Evolutionary conservation across 1,139 yeast species (phyloP), one percentile per base, ranked within the genome.

Genomic region (Yamadazyma blattariae): DNA sequence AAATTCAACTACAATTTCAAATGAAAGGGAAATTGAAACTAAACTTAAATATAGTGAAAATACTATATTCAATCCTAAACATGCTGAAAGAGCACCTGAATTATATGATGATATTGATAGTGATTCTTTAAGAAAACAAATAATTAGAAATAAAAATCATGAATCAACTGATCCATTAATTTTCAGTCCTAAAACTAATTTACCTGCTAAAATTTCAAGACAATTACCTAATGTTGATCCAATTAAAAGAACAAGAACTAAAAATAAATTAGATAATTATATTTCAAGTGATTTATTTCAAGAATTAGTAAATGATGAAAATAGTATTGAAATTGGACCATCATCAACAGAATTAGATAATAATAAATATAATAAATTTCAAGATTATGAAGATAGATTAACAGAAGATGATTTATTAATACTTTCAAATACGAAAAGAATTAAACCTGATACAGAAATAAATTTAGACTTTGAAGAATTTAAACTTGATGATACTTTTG

Each of bases 301-400:
- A 31, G 45, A 46, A 10, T 44, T 59, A 26, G 48, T 54, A 4
- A 55, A 57, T 34, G 61, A 60, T 30, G 64, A 60, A 25, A 55
- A 54, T 28, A 72, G 71, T 36, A 54, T 72, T 25, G 78, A 71
- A 37, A 40, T 51, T 15, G 54, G 57, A 6, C 67, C 75, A 2
- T 30, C 35, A 2, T 17, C 17, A 9, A 5, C 16, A 5, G n/a
- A n/a, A n/a, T n/a, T n/a, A n/a, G n/a, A n/a, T n/a, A n/a, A n/a
- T n/a, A n/a, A n/a, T n/a, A 20, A 32, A n/a, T 12, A 15, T 13
- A 7, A 25, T 1, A 22, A 14, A 8, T 18, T n/a, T 3, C 10
- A 17, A 3, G 28, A 30, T 10, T 18, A 22, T 22, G 35, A 33
- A 4, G 30, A 21, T 3, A 26, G 13, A 15, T 32, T 40, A 14